Base-by-base conservation (phyloP, 768 basidiomycete genomes). In the Brasilioporus rufonigricans region DNA sequence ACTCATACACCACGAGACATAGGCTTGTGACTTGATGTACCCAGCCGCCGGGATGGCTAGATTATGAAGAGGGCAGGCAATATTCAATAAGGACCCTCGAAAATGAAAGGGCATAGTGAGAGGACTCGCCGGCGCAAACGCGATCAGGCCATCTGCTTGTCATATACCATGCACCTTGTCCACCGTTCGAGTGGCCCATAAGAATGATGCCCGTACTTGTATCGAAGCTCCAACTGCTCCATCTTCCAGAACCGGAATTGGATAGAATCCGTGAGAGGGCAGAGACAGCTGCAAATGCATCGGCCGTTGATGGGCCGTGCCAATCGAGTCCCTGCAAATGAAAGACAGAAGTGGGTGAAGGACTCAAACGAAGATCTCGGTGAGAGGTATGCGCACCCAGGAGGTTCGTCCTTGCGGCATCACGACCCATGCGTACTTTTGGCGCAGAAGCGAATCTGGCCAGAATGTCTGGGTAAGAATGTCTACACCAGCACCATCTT, bases 151-250 rank as follows among this genome's bases (percentile, higher is more conserved):
- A 89, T 58, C 88, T 76, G 26, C 85, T 79, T 14, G 88, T 84
- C 18, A 89, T 64, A 67, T 92, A 86, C 89, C 91, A 93, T 2
- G 86, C 77, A 0, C 93, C 93, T 69, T 95, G 94, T 13, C 93
- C 93, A 27, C 93, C 93, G 67, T 97, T 97, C 3, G 93, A 95
- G 66, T 97, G 93, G 0, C 94, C 93, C 32, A 93, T 74, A n/a
- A 93, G 64, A n/a, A 87, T 72, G 9, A 84, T 80, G 27, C 74
- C 75, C 3, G 77, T 75, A 27, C 74, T 59, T 0, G 61, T 14
- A 29, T 63, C 56, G 40, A 81, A 75, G 18, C 55, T 59, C 76
- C 80, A 81, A 16, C 63, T 36, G 51, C 68, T 61, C 81, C 80
- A 81, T 29, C 55, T 55, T 53, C 44, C 56, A 4, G 66, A 41